Conservation (phyloP, 257 asterid genomes). For the Ajuga chamaepitys region DNA sequence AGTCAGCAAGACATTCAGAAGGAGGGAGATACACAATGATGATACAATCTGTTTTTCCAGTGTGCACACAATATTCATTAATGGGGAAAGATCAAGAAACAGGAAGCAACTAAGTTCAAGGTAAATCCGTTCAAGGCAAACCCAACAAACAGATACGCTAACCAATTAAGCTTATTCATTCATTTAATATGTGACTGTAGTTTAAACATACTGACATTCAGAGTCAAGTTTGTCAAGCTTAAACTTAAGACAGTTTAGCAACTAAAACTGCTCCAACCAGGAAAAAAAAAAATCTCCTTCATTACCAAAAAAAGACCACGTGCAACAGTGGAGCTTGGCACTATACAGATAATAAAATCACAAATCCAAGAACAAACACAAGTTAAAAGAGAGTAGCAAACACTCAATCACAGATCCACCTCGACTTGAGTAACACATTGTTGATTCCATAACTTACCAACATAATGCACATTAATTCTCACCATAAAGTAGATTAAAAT, state of each 20-base stretch:
- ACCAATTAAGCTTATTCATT: neutral
- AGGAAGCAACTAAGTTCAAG: neutral
- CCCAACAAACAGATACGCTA: neutral
- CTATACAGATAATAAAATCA: neutral
- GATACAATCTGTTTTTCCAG: neutral
- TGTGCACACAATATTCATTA: neutral
- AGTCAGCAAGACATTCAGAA: neutral
- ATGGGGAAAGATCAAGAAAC: neutral
- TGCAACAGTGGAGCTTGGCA: conserved; percentile 5
- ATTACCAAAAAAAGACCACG: neutral
- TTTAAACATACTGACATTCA: conserved; percentile 8
- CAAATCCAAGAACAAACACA: conserved; percentile 11
- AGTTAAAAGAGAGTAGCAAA: conserved; percentile 23
- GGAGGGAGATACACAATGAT: neutral
- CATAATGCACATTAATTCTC: conserved; percentile 17
- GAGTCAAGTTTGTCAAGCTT: conserved; percentile 13
- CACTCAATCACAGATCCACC: conserved; percentile 29
- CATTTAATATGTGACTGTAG: neutral
- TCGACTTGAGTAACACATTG: conserved; percentile 23
- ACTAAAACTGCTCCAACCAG: conserved; percentile 5
- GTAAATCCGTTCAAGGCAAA: neutral
- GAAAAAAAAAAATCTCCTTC: neutral
- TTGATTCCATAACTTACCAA: neutral
- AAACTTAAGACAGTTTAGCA: conserved; percentile 1
- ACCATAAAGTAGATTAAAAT: conserved; percentile 1